Percentiles rank a stretch among this genome's conserved stretches.
phyloP scores from a whole-genome alignment of 345 rosid species.

The Mallotus nudiflorus region DNA sequence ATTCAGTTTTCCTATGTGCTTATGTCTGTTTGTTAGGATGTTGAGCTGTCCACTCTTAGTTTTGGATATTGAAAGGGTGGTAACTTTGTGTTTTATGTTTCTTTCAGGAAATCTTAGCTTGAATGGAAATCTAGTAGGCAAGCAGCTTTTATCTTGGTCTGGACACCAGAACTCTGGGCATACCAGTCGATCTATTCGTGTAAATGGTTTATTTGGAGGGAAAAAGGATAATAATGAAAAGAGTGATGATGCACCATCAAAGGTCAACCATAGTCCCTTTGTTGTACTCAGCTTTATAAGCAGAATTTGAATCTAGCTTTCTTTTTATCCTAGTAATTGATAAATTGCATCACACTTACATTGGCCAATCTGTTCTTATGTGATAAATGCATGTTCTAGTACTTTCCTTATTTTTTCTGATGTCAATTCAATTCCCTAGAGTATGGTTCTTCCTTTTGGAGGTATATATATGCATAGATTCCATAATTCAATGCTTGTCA shows the following conservation, averaged over 20 bases:
- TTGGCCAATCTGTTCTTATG: neutral
- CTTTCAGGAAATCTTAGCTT: slow-evolving; percentile 49
- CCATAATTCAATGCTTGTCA: no score
- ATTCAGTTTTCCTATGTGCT: neutral
- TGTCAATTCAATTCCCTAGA: no score
- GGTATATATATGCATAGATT: no score
- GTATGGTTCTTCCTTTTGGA: no score
- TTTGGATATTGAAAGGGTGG: neutral
- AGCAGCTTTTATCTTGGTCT: slow-evolving; percentile 38
- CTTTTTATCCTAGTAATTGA: neutral
- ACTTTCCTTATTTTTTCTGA: no score
- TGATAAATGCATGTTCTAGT: neutral
- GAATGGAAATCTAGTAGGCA: slow-evolving; percentile 38
- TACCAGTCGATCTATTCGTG: slow-evolving; percentile 39
- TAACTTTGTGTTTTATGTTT: slow-evolving; percentile 17
- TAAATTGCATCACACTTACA: neutral
- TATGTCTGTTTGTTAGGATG: neutral
- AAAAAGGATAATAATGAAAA: slow-evolving; percentile 66
- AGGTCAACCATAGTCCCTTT: slow-evolving; percentile 39
- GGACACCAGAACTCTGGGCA: slow-evolving; percentile 28
- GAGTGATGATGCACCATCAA: slow-evolving; percentile 64
- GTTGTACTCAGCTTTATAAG: neutral
- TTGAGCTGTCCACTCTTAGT: neutral
- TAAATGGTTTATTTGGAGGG: slow-evolving; percentile 74
- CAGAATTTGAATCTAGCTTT: neutral